phyloP scores from a whole-genome alignment of 2,329 filamentous ascomycete genomes.

The Fusarium setosum region DNA sequence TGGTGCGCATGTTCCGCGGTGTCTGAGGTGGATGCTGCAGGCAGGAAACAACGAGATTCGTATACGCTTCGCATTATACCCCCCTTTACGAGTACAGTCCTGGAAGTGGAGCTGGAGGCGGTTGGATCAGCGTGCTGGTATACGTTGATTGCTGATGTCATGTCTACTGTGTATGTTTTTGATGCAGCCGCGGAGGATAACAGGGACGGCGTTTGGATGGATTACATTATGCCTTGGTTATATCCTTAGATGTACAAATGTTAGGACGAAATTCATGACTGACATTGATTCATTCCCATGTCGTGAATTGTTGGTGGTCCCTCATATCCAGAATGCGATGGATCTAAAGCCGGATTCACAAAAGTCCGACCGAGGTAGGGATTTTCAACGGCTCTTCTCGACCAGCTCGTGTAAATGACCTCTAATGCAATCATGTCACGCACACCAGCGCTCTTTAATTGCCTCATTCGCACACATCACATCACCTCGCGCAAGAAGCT shows the following conservation, averaged over 20 bases:
- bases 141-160: conserved; percentile 22
- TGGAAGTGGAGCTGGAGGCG: conserved; percentile 8
- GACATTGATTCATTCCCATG: neutral
- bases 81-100: conserved; percentile 36
- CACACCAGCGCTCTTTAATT: conserved; percentile 33
- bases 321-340: no score
- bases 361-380: conserved; percentile 26
- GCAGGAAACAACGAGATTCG: conserved; percentile 16
- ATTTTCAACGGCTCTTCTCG: no score
- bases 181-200: conserved; percentile 12
- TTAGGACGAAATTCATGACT: conserved; percentile 21
- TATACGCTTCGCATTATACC: conserved; percentile 41
- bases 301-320: no score
- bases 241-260: conserved; percentile 31
- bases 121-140: conserved; percentile 34
- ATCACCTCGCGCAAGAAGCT: conserved; percentile 84
- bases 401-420: no score
- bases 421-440: conserved; percentile 33
- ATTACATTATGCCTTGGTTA: conserved; percentile 15
- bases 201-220: conserved; percentile 34
- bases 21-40: conserved; percentile 55
- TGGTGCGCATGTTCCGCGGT: conserved; percentile 86
- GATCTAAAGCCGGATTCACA: conserved; percentile 25
- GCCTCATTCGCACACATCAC: conserved; percentile 80
- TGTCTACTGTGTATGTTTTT: conserved; percentile 26